Evolutionary conservation across 768 basidiomycete genomes (phyloP).

Genomic region (Lactifluus hygrophoroides): DNA sequence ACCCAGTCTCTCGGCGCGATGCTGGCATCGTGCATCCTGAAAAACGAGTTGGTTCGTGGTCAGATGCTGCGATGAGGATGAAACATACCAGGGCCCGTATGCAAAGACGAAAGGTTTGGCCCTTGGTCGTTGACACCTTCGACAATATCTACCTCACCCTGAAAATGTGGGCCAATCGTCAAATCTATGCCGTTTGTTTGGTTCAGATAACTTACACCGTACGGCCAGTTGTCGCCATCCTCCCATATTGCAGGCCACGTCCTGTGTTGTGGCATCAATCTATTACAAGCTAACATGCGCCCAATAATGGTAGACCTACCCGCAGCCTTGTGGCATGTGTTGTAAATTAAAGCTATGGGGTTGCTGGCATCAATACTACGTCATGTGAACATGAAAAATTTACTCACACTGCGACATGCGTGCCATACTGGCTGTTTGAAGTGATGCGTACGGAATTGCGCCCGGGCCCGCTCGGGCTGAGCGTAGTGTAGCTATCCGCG

Average conservation of each 20-base stretch:
- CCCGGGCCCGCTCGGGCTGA: constrained; percentile 42
- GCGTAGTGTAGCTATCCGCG: constrained; percentile 41
- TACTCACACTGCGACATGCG: constrained; percentile 45
- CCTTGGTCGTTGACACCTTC: constrained; percentile 51
- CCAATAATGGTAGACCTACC: constrained; percentile 31
- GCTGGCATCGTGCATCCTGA: constrained; percentile 50
- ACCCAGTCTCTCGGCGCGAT: constrained; percentile 41
- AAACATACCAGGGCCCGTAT: constrained; percentile 37
- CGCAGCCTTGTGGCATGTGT: constrained; percentile 57
- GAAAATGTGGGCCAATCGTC: constrained; percentile 20
- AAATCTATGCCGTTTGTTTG: constrained; percentile 4
- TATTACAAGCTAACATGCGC: neutral
- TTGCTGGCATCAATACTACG: neutral
- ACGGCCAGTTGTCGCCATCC: constrained; percentile 42
- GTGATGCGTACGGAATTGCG: constrained; percentile 50
- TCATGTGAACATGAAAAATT: constrained; percentile 10
- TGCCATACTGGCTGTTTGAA: constrained; percentile 45
- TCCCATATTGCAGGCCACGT: constrained; percentile 58
- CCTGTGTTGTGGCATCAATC: constrained; percentile 9
- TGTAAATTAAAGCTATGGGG: constrained; percentile 36
- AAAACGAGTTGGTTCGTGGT: neutral
- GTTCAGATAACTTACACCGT: constrained; percentile 26
- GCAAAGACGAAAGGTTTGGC: constrained; percentile 46
- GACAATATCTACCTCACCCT: constrained; percentile 47
- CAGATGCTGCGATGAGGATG: neutral